These are phyloP conservation scores for Elsinoe perseae DNA, from an alignment of 2,329 filamentous ascomycete species.

Conservation along the genomic window DNA sequence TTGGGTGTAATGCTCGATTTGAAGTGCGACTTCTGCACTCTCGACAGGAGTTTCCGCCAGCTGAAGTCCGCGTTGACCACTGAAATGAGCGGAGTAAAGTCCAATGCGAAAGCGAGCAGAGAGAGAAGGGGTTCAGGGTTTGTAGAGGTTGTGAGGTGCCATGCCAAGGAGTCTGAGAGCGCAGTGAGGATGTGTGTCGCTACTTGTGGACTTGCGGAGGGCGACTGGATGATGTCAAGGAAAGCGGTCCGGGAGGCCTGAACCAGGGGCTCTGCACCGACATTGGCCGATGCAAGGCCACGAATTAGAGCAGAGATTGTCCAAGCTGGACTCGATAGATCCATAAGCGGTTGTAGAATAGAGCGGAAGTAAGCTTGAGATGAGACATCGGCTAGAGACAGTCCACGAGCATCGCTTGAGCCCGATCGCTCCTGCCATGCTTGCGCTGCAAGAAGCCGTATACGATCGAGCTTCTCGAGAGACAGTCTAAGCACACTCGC, in stretches of 20 bases:
- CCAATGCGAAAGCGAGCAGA: constrained; percentile 61
- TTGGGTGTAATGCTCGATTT: constrained; percentile 77
- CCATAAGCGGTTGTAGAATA: background rate
- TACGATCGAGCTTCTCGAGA: constrained; percentile 82
- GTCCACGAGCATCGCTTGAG: background rate
- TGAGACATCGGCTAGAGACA: constrained; percentile 3
- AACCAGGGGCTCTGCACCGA: constrained; percentile 68
- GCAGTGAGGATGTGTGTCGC: constrained; percentile 19
- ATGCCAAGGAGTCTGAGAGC: constrained; percentile 22
- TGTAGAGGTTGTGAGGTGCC: background rate
- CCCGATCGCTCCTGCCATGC: constrained; percentile 24
- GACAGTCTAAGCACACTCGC: constrained; percentile 55
- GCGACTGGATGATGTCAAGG: constrained; percentile 34
- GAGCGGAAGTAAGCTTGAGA: background rate
- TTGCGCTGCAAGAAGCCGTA: constrained; percentile 60
- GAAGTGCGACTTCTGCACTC: constrained; percentile 71
- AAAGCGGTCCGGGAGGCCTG: constrained; percentile 61
- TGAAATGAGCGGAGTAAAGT: constrained; percentile 26
- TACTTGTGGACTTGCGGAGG: constrained; percentile 1
- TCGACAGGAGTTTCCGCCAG: constrained; percentile 57
- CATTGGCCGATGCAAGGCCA: constrained; percentile 64
- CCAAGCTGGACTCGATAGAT: constrained; percentile 18
- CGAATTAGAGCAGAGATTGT: constrained; percentile 48
- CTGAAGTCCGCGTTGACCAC: constrained; percentile 44
- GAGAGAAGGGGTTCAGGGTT: constrained; percentile 47